Evolutionary conservation across 495 filamentous ascomycete species (phyloP), one percentile per base, ranked within the genome.

Genomic region (Baudoinia panamericana): DNA sequence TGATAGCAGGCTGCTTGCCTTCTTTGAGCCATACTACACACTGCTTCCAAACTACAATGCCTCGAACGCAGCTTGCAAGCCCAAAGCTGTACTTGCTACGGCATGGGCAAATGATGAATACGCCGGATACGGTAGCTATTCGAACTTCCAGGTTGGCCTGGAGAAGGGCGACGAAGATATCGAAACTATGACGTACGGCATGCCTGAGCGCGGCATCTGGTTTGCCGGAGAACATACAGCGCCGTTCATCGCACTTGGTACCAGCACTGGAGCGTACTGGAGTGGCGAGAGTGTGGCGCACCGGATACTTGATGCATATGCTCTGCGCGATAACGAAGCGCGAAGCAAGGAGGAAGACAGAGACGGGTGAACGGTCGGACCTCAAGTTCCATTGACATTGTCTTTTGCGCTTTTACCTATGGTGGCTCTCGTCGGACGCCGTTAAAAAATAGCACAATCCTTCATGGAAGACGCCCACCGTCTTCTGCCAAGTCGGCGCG

Each of bases 211-310:
- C 13, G 75, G 78, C 1, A 48, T 95, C 3, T 97, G 87, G 87
- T 73, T 95, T 50, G 90, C 88, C 0, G 88, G 88, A 0, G 88
- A 97, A 59, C 90, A 95, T 62, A 93, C 87, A 20, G 76, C 84
- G 19, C 88, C 88, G 20, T 92, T 93, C 59, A 74, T 87, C 15
- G 84, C 82, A 12, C 57, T 93, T 36, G 87, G 87, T 1, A 94
- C 86, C 6, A 80, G 76, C 9, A 87, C 84, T 2, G 87, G 87
- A 2, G 87, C 87, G 9, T 95, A 84, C 46, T 93, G 84, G 85
- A 85, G 82, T 57, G 88, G 88, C 0, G 83, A 95, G 61, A 69
- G 69, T 5, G 82, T 82, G 23, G 87, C 70, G 11, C 70, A 61
- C 48, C 71, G 78, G 58, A 67, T 94, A 20, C 61, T 68, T n/a